These are phyloP conservation scores for Tolypocladium paradoxum DNA, from an alignment of 2,329 filamentous ascomycete genomes.

Conservation along the genomic window DNA sequence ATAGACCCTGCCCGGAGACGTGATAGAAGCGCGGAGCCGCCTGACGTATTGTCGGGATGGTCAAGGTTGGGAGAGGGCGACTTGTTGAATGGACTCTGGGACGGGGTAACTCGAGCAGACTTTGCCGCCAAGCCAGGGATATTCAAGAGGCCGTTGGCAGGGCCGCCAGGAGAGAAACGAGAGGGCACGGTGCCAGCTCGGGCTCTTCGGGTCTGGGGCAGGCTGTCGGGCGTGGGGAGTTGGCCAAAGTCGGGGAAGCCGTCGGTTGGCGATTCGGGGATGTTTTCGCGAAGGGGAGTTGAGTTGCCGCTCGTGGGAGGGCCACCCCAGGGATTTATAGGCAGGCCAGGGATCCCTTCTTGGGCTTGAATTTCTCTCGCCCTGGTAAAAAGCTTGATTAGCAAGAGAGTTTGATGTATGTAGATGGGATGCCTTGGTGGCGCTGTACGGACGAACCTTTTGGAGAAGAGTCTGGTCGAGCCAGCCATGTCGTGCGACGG, in stretches of 20 bases:
- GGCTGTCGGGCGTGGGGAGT: conserved; percentile 53
- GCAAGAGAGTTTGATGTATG: neutral
- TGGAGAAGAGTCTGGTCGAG: conserved; percentile 71
- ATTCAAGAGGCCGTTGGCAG: conserved; percentile 47
- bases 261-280: conserved; percentile 92
- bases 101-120: conserved; percentile 74
- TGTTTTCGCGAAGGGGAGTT: conserved; percentile 90
- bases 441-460: conserved; percentile 55
- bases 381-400: conserved; percentile 33
- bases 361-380: conserved; percentile 95
- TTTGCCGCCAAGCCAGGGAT: conserved; percentile 55
- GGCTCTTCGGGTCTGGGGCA: conserved; percentile 65
- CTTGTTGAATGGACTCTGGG: conserved; percentile 72
- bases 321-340: conserved; percentile 76
- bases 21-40: conserved; percentile 66
- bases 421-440: neutral
- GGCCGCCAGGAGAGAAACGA: conserved; percentile 70
- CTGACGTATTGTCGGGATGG: conserved; percentile 33
- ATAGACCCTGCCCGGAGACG: conserved; percentile 86
- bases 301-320: conserved; percentile 95
- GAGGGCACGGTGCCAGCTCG: conserved; percentile 95
- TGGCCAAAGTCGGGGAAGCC: conserved; percentile 85
- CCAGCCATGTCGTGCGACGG: conserved; percentile 82
- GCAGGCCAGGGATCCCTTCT: conserved; percentile 66
- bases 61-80: conserved; percentile 48